These are phyloP conservation scores for Metschnikowia kunwiensis DNA, from an alignment of 805 yeast species.

Conservation along the genomic window DNA sequence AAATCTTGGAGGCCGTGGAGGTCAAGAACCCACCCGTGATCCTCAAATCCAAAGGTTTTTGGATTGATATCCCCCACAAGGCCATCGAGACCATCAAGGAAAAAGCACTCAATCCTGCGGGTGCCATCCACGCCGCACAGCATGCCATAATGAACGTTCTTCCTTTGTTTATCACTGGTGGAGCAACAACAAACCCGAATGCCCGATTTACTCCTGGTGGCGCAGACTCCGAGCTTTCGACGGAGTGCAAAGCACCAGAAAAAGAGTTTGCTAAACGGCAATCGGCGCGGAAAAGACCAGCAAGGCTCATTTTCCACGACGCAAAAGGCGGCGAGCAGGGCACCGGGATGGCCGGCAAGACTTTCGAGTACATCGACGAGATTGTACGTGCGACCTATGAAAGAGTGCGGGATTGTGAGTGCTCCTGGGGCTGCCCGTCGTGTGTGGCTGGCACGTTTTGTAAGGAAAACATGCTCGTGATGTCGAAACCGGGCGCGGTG, in stretches of 20 bases:
- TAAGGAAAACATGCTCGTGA: constrained; percentile 73
- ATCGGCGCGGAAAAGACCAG: constrained; percentile 75
- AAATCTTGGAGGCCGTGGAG: constrained; percentile 90
- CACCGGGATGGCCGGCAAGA: constrained; percentile 74
- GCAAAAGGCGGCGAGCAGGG: constrained; percentile 78
- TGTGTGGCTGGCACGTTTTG: constrained; percentile 86
- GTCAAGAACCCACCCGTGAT: constrained; percentile 83
- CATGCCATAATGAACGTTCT: constrained; percentile 81
- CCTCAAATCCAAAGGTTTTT: constrained; percentile 72
- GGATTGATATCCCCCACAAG: constrained; percentile 81
- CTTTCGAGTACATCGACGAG: constrained; percentile 72
- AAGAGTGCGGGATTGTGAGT: constrained; percentile 60
- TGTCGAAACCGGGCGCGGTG: constrained; percentile 83
- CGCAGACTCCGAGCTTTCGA: constrained; percentile 60
- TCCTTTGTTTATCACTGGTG: constrained; percentile 70
- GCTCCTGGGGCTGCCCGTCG: constrained; percentile 77
- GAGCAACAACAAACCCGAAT: constrained; percentile 47
- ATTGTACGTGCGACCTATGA: constrained; percentile 58
- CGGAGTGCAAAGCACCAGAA: constrained; percentile 97
- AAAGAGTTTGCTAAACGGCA: constrained; percentile 85
- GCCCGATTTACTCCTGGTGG: constrained; percentile 27
- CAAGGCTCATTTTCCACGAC: constrained; percentile 80
- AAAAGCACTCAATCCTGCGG: constrained; percentile 71
- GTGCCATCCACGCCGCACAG: constrained; percentile 94
- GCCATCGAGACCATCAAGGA: constrained; percentile 56